Evolutionary conservation across 2,329 filamentous ascomycete species (phyloP).

Genomic region (Talaromyces sp.): DNA sequence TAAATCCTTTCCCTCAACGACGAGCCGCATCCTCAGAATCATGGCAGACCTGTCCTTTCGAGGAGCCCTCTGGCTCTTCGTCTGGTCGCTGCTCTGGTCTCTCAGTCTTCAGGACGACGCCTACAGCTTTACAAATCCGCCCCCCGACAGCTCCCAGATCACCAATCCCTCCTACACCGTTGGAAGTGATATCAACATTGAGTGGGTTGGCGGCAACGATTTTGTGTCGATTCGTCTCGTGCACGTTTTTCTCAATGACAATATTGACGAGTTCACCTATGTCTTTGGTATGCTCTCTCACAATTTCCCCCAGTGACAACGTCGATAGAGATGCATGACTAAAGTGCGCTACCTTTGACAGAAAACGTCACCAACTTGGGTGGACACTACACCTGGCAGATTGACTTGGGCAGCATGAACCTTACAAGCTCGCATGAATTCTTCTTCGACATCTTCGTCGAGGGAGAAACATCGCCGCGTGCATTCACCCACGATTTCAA

Average conservation of each 20-base stretch:
- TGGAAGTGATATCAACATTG: slow-evolving; percentile 11
- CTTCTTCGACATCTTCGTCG: slow-evolving; percentile 16
- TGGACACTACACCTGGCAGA: slow-evolving; percentile 15
- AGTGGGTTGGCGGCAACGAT: slow-evolving; percentile 15
- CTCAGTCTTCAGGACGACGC: slow-evolving; percentile 5
- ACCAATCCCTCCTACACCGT: slow-evolving; percentile 9
- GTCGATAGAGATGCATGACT: background rate
- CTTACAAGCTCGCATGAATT: slow-evolving; percentile 14
- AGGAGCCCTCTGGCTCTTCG: slow-evolving; percentile 10
- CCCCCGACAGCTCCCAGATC: slow-evolving; percentile 1
- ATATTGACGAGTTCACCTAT: slow-evolving; percentile 6
- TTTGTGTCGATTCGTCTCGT: slow-evolving; percentile 13
- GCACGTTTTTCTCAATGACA: background rate
- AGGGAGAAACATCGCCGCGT: slow-evolving; percentile 12
- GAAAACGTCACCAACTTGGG: slow-evolving; percentile 17
- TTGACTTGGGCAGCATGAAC: slow-evolving; percentile 14
- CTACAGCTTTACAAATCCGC: slow-evolving; percentile 16
- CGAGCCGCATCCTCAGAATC: background rate
- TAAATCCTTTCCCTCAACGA: background rate
- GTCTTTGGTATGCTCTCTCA: slow-evolving; percentile 10
- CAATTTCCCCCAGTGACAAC: background rate
- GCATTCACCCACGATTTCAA: slow-evolving; percentile 14
- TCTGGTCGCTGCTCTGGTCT: slow-evolving; percentile 18
- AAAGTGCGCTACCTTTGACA: slow-evolving; percentile 1
- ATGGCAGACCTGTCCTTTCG: slow-evolving; percentile 6